phyloP scores from a whole-genome alignment of 1,139 yeast species.

The Yamadazyma dendronema region DNA sequence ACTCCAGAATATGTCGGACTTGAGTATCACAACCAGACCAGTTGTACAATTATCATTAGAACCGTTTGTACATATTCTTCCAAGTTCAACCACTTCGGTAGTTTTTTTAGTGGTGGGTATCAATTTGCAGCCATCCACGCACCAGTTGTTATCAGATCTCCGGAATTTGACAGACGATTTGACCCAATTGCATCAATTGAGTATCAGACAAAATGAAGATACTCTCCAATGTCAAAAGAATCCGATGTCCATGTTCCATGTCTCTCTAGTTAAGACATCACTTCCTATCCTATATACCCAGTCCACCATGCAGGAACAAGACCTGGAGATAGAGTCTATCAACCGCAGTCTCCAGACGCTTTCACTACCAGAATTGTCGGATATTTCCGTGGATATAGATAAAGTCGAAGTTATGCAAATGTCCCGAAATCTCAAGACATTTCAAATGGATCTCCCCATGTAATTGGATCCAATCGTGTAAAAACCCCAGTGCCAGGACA shows the following conservation, averaged over 20 bases:
- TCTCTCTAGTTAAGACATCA: constrained; percentile 3
- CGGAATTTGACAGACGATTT: neutral
- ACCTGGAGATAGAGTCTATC: neutral
- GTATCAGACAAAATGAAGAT: neutral
- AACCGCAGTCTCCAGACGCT: neutral
- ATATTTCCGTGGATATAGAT: neutral
- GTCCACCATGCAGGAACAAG: neutral
- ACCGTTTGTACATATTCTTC: constrained; percentile 8
- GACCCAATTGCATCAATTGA: neutral
- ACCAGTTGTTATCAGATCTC: neutral
- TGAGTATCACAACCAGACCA: neutral
- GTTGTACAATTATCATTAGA: constrained; percentile 8
- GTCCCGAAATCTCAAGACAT: no score
- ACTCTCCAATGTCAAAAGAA: no score
- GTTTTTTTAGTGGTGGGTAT: constrained; percentile 11
- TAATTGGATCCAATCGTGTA: no score
- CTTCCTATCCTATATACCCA: neutral
- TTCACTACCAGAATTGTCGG: neutral
- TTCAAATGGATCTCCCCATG: no score
- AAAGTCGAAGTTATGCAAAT: neutral
- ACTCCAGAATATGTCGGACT: neutral
- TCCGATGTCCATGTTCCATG: no score
- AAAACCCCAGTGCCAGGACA: neutral
- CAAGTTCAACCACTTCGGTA: constrained; percentile 8
- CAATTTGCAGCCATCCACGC: neutral